Base-by-base conservation (phyloP, 331 rosid species). In the Pyrus hybrid region DNA sequence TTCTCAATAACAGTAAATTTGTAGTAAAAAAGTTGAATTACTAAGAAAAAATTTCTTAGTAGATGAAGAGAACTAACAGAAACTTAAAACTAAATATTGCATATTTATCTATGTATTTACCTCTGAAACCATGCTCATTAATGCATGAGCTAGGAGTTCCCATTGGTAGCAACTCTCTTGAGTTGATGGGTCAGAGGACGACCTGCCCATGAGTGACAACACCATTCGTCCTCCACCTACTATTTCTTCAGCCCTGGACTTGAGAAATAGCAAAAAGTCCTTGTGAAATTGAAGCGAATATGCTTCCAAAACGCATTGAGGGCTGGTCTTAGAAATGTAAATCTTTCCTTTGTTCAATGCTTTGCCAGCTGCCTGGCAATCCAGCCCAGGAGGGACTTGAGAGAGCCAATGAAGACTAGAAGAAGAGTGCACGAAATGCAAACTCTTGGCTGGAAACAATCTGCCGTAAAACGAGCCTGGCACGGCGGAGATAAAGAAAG, bases 351-450 rank as follows among this genome's bases (percentile, higher is more conserved):
- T 87, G 86, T 94, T 94, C n/a, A 68, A 21, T 2, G 13, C 70
- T 23, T 9, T 56, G 4, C 37, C 67, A 26, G 72, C 73, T 2
- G 47, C 63, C 1, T 72, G 61, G 67, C 79, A 75, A 3, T 70
- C 82, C 25, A 94, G 29, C 2, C 83, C 87, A 18, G 5, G 16
- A 1, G 99, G 99, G 47, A 73, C 89, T 85, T 82, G 87, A 77
- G 97, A 94, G 60, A 94, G 91, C 97, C 99, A 94, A 68, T 94
- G 97, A 69, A 94, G 88, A 29, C 96, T 94, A 10, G 97, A 88
- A 74, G 97, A 94, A 71, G 99, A 90, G 82, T 94, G 96, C 21
- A 87, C 93, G 66, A 94, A 84, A 76, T 94, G 91, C 13, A 90
- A 65, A 68, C 80, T 85, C 0, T 85, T 84, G 51, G 17, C 54